Percentiles rank a stretch among this genome's conserved stretches.
These are phyloP conservation scores for Exophiala calicioides DNA, from an alignment of 2,329 filamentous ascomycete genomes.

Conservation along the genomic window DNA sequence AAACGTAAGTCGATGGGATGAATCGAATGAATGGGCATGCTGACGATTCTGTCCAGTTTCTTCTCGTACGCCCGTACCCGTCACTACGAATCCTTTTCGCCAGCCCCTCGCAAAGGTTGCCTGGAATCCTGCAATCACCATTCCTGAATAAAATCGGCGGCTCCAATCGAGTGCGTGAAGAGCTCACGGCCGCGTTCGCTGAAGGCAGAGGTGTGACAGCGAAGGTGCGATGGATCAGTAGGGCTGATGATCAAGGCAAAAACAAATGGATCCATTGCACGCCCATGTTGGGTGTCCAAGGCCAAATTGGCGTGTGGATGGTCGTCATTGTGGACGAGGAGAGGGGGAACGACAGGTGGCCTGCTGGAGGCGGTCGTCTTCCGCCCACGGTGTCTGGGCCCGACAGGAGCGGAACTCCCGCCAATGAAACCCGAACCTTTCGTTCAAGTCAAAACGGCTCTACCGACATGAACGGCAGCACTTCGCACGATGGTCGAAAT, in stretches of 20 bases:
- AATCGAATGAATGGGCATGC: not conserved
- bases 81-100: constrained; percentile 69
- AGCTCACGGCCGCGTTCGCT: constrained; percentile 61
- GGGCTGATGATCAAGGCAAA: constrained; percentile 54
- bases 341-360: constrained; percentile 17
- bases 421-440: constrained; percentile 6
- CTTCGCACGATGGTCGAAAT: constrained; percentile 11
- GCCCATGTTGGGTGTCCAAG: constrained; percentile 66
- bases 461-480: constrained; percentile 4
- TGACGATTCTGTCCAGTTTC: constrained; percentile 35
- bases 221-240: constrained; percentile 69
- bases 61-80: constrained; percentile 59
- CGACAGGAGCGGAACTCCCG: constrained; percentile 13
- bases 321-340: constrained; percentile 71
- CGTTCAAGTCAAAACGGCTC: constrained; percentile 11
- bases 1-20: constrained; percentile 48
- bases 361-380: constrained; percentile 14
- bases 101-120: constrained; percentile 65
- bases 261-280: constrained; percentile 77
- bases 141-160: constrained; percentile 50
- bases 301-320: constrained; percentile 76
- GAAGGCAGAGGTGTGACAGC: constrained; percentile 72
- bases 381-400: constrained; percentile 20
- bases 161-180: constrained; percentile 53
- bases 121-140: constrained; percentile 65